These are phyloP conservation scores for Scorias spongiosa DNA, from an alignment of 2,329 filamentous ascomycete genomes.

Conservation along the genomic window DNA sequence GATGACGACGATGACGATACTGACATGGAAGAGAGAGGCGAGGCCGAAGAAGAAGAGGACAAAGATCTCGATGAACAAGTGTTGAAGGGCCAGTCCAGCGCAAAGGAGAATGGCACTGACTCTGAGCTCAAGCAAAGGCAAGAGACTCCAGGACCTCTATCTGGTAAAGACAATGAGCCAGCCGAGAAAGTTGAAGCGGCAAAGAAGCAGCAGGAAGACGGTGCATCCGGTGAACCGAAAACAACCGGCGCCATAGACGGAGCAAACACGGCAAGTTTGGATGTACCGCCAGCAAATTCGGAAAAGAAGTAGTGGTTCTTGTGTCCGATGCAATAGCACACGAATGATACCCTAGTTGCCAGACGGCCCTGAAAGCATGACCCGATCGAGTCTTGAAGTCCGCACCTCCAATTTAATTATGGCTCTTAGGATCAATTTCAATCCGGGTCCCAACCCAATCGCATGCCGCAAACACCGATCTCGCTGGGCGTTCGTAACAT, in stretches of 20 bases:
- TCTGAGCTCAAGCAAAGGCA: constrained; percentile 20
- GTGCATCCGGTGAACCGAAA: constrained; percentile 1
- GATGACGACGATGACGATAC: constrained; percentile 57
- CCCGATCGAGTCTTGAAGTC: background rate
- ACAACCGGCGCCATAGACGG: background rate
- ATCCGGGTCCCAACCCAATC: no score
- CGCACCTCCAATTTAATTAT: no score
- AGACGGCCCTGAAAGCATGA: background rate
- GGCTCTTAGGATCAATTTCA: no score
- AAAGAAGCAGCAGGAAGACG: constrained; percentile 3
- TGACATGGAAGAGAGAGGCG: constrained; percentile 54
- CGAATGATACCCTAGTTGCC: constrained; percentile 6
- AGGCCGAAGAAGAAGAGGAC: constrained; percentile 51
- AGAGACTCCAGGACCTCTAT: constrained; percentile 33
- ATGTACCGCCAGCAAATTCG: background rate
- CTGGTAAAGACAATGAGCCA: constrained; percentile 6
- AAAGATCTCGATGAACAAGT: constrained; percentile 77
- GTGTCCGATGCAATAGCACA: constrained; percentile 2
- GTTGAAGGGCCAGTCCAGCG: constrained; percentile 40
- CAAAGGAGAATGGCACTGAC: constrained; percentile 10
- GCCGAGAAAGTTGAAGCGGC: constrained; percentile 5
- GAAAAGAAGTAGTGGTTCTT: background rate
- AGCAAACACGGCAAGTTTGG: no score
- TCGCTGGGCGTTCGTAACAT: no score
- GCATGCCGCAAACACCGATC: no score